phyloP scores from a whole-genome alignment of 768 basidiomycete species.

The Jaapia argillacea region DNA sequence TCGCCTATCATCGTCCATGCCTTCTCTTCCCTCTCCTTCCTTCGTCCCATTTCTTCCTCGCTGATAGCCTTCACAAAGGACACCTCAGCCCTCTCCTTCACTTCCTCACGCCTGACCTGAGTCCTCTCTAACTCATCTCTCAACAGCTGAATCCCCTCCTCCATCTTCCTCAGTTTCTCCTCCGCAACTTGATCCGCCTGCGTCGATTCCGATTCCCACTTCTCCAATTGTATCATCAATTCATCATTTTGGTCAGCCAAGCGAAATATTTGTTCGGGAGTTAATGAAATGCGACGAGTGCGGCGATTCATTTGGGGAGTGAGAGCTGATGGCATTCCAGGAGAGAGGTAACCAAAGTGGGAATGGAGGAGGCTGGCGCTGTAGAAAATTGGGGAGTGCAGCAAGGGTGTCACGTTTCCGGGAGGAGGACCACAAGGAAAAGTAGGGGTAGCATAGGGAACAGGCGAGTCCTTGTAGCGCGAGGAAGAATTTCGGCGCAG shows the following conservation, averaged over 20 bases:
- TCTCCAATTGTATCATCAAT: constrained; percentile 64
- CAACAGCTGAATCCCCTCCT: constrained; percentile 70
- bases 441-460: constrained; percentile 46
- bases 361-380: constrained; percentile 22
- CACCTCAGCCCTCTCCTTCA: constrained; percentile 54
- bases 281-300: constrained; percentile 48
- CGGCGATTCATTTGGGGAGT: constrained; percentile 6
- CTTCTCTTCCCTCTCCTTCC: constrained; percentile 39
- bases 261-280: constrained; percentile 55
- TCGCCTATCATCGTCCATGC: constrained; percentile 39
- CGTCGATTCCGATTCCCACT: constrained; percentile 59
- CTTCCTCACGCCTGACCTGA: constrained; percentile 57
- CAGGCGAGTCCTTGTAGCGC: constrained; percentile 30
- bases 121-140: constrained; percentile 70
- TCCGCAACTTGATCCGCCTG: constrained; percentile 59
- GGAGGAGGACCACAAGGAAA: constrained; percentile 22
- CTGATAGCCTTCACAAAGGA: constrained; percentile 19
- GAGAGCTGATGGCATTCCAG: constrained; percentile 15
- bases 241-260: constrained; percentile 82
- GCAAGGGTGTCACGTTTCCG: constrained; percentile 10
- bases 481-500: constrained; percentile 37
- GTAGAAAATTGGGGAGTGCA: constrained; percentile 19
- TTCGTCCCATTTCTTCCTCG: constrained; percentile 20
- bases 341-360: constrained; percentile 10
- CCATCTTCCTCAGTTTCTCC: constrained; percentile 58